Base-by-base conservation (phyloP, 176 grass and related monocot species). In the Musa itinerans region DNA sequence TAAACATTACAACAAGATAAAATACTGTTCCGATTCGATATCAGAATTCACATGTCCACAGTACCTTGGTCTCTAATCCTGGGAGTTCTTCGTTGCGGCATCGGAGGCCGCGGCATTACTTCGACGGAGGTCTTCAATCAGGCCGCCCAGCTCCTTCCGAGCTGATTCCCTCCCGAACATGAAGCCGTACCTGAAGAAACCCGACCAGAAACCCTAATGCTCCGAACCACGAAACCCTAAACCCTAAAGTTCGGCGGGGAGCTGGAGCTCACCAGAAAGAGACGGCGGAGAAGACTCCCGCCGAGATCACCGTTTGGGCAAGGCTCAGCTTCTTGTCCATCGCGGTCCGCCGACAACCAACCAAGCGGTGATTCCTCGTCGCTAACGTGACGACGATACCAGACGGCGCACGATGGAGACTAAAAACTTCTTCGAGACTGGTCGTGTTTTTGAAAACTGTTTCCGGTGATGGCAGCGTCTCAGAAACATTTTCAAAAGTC, bases 111-210 rank as follows among this genome's bases (percentile, higher is more conserved):
- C 16, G 19, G 68, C 56, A 53, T 79, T 79, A 25, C 73, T 26
- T 9, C 65, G 72, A 34, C 86, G 86, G 49, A 99, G 95, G 29
- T 94, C 91, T 15, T 99, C 85, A 13, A 99, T 94, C 58, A 99
- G 80, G 20, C 86, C 91, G 25, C 86, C 83, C 48, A 99, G 91
- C 82, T 99, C 95, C 50, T 89, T 89, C 13, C 95, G 88, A 48
- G 95, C 86, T 1, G 90, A 99, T 81, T 99, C 95, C 85, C 88
- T 99, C 72, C 95, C 95, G 52, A 99, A 99, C 95, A 99, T 99
- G 95, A 92, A 99, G 0, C 95, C 95, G 6, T 99, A 99, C 95
- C 95, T 98, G 57, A n/a, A 19, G n/a, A 63, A 51, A 61, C 4
- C 23, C 17, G 15, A 61, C 14, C 9, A 54, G 56, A 64, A 72